phyloP scores from a whole-genome alignment of 306 rosid genomes.

The Quercus mongolica region DNA sequence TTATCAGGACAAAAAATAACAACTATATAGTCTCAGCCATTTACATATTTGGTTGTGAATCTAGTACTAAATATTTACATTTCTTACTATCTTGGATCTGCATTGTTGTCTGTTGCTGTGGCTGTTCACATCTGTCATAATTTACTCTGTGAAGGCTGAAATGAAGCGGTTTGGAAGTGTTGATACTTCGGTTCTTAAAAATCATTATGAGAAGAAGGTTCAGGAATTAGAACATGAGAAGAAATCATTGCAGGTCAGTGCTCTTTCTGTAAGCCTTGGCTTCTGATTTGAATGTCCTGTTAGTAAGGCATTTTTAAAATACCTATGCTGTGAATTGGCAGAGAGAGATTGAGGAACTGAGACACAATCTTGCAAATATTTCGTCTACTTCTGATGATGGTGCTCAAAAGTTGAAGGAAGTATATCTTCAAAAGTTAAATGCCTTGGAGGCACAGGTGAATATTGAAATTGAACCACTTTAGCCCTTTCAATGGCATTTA shows the following conservation, averaged over 20 bases:
- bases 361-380: constrained; percentile 58
- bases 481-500: background rate
- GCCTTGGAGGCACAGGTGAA: constrained; percentile 82
- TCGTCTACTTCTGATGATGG: constrained; percentile 83
- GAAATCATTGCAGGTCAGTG: constrained; percentile 71
- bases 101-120: background rate
- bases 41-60: background rate
- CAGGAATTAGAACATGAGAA: constrained; percentile 85
- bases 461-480: constrained; percentile 10
- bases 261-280: constrained; percentile 8
- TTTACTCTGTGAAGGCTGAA: constrained; percentile 63
- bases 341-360: constrained; percentile 85
- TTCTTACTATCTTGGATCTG: background rate
- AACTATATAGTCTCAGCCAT: background rate
- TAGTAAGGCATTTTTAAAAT: background rate
- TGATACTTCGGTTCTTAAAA: constrained; percentile 71
- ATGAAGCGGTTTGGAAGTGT: constrained; percentile 65
- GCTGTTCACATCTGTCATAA: background rate
- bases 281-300: background rate
- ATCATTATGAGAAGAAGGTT: constrained; percentile 91
- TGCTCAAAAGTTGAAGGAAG: constrained; percentile 78
- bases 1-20: background rate
- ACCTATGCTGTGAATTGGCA: constrained; percentile 14
- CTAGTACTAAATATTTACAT: background rate
- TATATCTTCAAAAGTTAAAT: constrained; percentile 85